These are phyloP conservation scores for Cronartium ribicola DNA, from an alignment of 1,284 basidiomycete species.

Conservation along the genomic window DNA sequence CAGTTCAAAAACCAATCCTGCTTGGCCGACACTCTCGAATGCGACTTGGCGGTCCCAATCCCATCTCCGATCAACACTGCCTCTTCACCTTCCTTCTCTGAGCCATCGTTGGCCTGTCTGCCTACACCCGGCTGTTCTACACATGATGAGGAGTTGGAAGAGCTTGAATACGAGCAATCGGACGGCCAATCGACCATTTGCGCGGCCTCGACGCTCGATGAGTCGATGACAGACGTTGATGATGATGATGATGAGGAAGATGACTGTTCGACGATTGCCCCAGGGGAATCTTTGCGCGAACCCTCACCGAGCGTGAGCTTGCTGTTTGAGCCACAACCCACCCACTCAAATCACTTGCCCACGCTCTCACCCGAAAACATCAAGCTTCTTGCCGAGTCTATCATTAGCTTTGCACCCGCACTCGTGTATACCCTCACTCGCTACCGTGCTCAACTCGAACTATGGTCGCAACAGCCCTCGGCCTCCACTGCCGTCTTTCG, in stretches of 20 bases:
- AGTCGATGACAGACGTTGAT: background rate
- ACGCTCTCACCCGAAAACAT: background rate
- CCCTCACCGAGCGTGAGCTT: background rate
- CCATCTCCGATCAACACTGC: background rate
- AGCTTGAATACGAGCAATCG: background rate
- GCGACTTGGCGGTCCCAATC: background rate
- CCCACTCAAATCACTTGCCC: background rate
- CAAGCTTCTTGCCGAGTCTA: background rate
- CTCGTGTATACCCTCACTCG: background rate
- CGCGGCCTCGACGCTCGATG: background rate
- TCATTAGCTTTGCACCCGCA: background rate
- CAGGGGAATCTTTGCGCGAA: background rate
- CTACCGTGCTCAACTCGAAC: background rate
- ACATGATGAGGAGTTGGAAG: background rate
- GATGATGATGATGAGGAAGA: background rate
- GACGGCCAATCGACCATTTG: background rate
- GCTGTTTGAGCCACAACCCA: background rate
- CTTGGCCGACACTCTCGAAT: too few species aligned
- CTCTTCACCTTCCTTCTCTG: background rate
- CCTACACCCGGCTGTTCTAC: background rate
- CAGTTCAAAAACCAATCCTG: too few species aligned
- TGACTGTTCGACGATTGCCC: background rate
- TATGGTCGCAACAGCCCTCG: background rate
- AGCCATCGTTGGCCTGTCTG: background rate
- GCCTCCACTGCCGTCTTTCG: background rate